Percentiles rank a stretch among this genome's conserved stretches.
phyloP scores from a whole-genome alignment of 2,329 filamentous ascomycete genomes.

The Fusarium sp. region DNA sequence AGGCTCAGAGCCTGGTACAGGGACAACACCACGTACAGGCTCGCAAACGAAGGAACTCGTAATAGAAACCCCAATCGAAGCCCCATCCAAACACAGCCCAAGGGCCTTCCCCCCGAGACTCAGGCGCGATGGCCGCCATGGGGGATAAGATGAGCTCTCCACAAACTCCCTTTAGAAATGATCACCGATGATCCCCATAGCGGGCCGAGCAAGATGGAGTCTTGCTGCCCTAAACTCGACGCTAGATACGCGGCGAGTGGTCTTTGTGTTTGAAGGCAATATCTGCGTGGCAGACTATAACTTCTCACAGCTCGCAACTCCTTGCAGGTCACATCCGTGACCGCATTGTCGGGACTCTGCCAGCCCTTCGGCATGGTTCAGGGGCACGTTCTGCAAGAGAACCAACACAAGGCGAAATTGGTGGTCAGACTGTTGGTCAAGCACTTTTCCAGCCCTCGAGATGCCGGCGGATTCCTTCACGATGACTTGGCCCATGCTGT shows the following conservation, averaged over 20 bases:
- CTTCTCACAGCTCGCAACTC: not conserved
- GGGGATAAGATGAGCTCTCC: slow-evolving; percentile 5
- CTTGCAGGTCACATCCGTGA: not conserved
- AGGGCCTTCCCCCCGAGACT: not conserved
- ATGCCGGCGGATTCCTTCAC: not conserved
- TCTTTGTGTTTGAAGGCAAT: not conserved
- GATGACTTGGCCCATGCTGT: not conserved
- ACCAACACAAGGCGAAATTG: slow-evolving; percentile 7
- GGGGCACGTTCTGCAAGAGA: not conserved
- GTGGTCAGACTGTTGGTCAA: slow-evolving; percentile 2
- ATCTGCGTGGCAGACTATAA: not conserved
- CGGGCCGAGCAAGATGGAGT: slow-evolving; percentile 1
- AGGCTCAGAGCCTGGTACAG: not conserved
- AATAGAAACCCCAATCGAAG: not conserved
- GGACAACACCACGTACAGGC: not conserved
- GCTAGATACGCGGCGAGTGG: not conserved
- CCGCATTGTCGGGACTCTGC: not conserved
- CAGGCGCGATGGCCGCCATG: not conserved
- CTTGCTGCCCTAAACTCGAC: not conserved
- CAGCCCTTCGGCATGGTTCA: not conserved
- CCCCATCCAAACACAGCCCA: not conserved
- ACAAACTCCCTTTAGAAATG: not conserved
- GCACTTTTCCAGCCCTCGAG: not conserved
- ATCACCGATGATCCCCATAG: slow-evolving; percentile 5
- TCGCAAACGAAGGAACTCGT: not conserved